phyloP scores from a whole-genome alignment of 2,329 filamentous ascomycete genomes.

The Xylariomycetidae sp. region DNA sequence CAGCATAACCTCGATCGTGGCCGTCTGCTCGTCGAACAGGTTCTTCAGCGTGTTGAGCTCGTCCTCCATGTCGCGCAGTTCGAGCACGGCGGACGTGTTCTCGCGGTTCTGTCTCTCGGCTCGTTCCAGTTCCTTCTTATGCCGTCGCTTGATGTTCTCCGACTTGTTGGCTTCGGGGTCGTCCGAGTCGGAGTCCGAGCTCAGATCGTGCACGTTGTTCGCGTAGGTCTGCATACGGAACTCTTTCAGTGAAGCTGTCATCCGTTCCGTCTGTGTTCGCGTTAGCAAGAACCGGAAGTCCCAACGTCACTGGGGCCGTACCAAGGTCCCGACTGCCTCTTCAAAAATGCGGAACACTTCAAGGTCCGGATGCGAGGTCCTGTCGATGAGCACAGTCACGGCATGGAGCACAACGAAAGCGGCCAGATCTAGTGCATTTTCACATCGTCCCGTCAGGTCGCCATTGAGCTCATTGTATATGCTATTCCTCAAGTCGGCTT shows the following conservation, averaged over 20 bases:
- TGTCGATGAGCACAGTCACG: constrained; percentile 54
- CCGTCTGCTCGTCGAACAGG: constrained; percentile 52
- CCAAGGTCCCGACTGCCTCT: constrained; percentile 58
- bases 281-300: constrained; percentile 5
- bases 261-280: constrained; percentile 48
- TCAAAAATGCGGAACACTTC: constrained; percentile 61
- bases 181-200: constrained; percentile 29
- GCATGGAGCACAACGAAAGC: constrained; percentile 57
- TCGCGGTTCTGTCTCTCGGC: constrained; percentile 54
- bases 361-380: constrained; percentile 53
- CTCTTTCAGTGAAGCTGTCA: constrained; percentile 55
- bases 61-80: constrained; percentile 59
- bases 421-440: constrained; percentile 56
- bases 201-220: constrained; percentile 32
- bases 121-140: constrained; percentile 32
- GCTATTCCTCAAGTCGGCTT: constrained; percentile 57
- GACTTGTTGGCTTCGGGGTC: constrained; percentile 36
- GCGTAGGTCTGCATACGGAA: constrained; percentile 53
- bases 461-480: constrained; percentile 62
- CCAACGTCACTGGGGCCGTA: constrained; percentile 21
- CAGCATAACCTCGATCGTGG: constrained; percentile 42
- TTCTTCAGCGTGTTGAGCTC: constrained; percentile 52
- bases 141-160: constrained; percentile 36
- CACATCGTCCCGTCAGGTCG: constrained; percentile 55
- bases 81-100: constrained; percentile 56